phyloP scores from a whole-genome alignment of 2,329 filamentous ascomycete genomes.

The Aspergillus hiratsukae region DNA sequence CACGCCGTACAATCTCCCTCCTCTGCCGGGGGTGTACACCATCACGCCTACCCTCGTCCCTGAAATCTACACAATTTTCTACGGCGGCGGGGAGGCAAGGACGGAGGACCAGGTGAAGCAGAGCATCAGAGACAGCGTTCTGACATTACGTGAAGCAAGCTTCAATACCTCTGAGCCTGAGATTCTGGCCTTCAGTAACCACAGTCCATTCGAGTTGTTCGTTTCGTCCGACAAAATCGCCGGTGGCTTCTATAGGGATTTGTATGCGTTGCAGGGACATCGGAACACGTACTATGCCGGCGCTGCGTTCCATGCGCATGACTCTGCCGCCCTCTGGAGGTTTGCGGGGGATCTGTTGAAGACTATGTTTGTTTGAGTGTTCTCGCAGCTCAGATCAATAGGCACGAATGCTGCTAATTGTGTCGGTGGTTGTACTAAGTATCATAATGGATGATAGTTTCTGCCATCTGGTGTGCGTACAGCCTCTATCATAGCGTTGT shows the following conservation, averaged over 20 bases:
- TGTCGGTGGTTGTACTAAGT: background rate
- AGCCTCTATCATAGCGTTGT: slow-evolving; percentile 68
- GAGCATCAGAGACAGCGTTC: slow-evolving; percentile 2
- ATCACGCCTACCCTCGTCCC: slow-evolving; percentile 3
- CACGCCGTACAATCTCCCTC: slow-evolving; percentile 6
- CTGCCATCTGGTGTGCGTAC: slow-evolving; percentile 42
- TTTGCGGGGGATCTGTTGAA: background rate
- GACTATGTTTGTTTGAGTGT: background rate
- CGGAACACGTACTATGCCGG: slow-evolving; percentile 39
- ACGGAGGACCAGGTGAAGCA: slow-evolving; percentile 2
- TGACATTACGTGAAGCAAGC: slow-evolving; percentile 1
- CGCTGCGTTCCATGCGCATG: slow-evolving; percentile 13
- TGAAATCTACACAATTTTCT: slow-evolving; percentile 1
- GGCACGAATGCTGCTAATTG: background rate
- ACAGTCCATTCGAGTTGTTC: slow-evolving; percentile 27
- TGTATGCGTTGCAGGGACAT: slow-evolving; percentile 37
- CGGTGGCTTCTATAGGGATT: slow-evolving; percentile 33
- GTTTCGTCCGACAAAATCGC: slow-evolving; percentile 25
- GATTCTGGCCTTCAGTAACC: slow-evolving; percentile 13
- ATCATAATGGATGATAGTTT: slow-evolving; percentile 1
- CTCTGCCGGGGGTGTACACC: slow-evolving; percentile 4
- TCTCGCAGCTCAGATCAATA: background rate
- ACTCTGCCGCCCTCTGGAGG: slow-evolving; percentile 2
- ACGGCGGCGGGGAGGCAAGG: background rate
- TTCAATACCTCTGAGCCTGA: slow-evolving; percentile 4